These are phyloP conservation scores for Cephaloascus albidus DNA, from an alignment of 805 yeast genomes.

Conservation along the genomic window DNA sequence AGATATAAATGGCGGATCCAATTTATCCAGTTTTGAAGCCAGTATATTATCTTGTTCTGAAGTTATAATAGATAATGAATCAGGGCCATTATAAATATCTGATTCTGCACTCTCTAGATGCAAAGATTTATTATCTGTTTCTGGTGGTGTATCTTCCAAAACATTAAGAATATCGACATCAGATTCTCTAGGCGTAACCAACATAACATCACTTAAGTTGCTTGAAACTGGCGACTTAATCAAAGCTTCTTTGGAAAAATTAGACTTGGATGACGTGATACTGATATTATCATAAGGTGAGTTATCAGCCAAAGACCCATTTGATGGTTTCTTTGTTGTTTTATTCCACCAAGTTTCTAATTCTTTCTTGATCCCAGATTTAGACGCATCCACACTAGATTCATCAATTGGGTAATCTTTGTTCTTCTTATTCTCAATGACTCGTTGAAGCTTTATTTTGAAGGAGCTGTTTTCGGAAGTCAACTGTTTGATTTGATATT, in stretches of 20 bases:
- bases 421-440: conserved; percentile 1
- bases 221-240: not conserved
- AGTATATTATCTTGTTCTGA: no score
- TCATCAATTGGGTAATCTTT: not conserved
- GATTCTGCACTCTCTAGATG: no score
- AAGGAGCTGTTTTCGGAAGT: conserved; percentile 9
- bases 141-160: not conserved
- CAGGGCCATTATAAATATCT: no score
- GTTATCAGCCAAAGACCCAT: not conserved
- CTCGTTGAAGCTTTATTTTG: not conserved
- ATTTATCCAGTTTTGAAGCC: no score
- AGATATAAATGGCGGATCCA: not conserved
- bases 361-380: not conserved
- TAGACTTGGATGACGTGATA: not conserved
- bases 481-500: conserved; percentile 11
- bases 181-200: not conserved
- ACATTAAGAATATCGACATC: not conserved
- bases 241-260: not conserved
- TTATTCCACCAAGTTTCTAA: conserved; percentile 1
- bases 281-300: not conserved
- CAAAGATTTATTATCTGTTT: no score
- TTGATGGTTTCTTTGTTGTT: not conserved
- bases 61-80: no score
- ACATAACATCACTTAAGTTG: not conserved
- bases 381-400: not conserved